Conservation (phyloP, 2,329 filamentous ascomycete genomes). For the Paramyrothecium sp. region DNA sequence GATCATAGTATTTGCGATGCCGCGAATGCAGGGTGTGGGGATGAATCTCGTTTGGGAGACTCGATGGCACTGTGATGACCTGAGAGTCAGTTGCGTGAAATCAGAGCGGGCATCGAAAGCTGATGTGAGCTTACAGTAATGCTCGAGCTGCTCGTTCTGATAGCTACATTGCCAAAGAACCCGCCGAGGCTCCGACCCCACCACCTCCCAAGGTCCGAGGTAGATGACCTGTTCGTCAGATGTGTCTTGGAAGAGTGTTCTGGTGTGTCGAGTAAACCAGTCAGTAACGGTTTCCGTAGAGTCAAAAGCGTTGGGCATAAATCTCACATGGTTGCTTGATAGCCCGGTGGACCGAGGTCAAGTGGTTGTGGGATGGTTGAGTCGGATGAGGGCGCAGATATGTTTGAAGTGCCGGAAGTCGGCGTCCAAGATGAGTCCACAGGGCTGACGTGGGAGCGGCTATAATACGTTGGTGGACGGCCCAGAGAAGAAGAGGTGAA, state of each 20-base stretch:
- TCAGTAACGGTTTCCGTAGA: conserved; percentile 8
- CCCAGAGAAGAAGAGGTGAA: conserved; percentile 45
- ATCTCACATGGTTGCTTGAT: conserved; percentile 51
- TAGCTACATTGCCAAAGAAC: conserved; percentile 55
- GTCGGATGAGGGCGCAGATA: conserved; percentile 41
- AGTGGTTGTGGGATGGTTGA: conserved; percentile 41
- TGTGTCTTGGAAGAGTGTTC: conserved; percentile 50
- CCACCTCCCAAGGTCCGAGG: conserved; percentile 52
- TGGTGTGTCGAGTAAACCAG: conserved; percentile 17
- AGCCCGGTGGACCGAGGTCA: conserved; percentile 52
- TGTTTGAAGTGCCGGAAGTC: conserved; percentile 39
- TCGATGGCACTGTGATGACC: conserved; percentile 39
- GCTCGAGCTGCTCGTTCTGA: conserved; percentile 49
- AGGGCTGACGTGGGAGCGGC: conserved; percentile 40
- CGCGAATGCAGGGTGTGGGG: conserved; percentile 49
- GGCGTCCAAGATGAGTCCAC: conserved; percentile 46
- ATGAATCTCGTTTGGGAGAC: conserved; percentile 40
- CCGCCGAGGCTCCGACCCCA: conserved; percentile 44
- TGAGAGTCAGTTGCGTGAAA: conserved; percentile 7
- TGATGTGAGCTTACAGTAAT: conserved; percentile 39
- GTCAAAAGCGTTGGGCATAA: not conserved
- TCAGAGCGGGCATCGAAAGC: not conserved
- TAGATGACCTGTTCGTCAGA: conserved; percentile 48
- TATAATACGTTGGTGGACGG: conserved; percentile 39
- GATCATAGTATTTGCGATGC: conserved; percentile 49